Conservation (phyloP, 2,329 filamentous ascomycete species). For the Cordyceps cicadae region DNA sequence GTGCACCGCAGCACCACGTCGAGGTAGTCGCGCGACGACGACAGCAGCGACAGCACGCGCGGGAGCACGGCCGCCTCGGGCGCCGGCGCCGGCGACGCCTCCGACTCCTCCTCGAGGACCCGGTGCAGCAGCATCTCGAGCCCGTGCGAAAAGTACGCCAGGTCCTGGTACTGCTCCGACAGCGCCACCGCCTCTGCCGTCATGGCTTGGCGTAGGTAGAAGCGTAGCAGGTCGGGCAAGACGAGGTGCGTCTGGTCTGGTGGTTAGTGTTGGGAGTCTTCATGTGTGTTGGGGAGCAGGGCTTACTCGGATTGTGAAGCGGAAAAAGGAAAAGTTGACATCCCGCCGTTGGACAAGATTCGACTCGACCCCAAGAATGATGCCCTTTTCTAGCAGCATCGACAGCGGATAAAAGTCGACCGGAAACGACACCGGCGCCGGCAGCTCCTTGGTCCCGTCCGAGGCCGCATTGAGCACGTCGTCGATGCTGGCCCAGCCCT, state of each 20-base stretch:
- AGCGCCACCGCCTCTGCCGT: conserved; percentile 73
- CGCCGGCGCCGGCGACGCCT: conserved; percentile 52
- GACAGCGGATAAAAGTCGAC: conserved; percentile 96
- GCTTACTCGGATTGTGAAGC: conserved; percentile 77
- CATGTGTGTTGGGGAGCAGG: neutral
- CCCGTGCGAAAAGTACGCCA: conserved; percentile 89
- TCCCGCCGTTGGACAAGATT: conserved; percentile 91
- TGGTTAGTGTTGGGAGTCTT: neutral
- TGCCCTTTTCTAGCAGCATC: conserved; percentile 77
- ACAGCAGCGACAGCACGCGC: conserved; percentile 54
- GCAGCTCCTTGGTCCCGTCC: conserved; percentile 60
- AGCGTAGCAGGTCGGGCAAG: conserved; percentile 76
- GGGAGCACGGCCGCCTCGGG: conserved; percentile 58
- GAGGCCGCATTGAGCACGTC: conserved; percentile 69
- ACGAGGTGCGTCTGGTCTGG: conserved; percentile 85
- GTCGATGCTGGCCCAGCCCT: conserved; percentile 82
- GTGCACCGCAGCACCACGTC: conserved; percentile 96
- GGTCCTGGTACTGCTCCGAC: conserved; percentile 73
- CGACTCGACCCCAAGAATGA: conserved; percentile 82
- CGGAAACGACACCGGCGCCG: conserved; percentile 65
- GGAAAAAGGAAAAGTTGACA: conserved; percentile 81
- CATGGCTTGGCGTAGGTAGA: conserved; percentile 67
- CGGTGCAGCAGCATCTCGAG: conserved; percentile 88
- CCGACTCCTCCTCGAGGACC: conserved; percentile 90
- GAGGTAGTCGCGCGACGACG: conserved; percentile 75